Evolutionary conservation across 208 protist genomes (phyloP).

Genomic region (Acanthamoeba lenticulata): DNA sequence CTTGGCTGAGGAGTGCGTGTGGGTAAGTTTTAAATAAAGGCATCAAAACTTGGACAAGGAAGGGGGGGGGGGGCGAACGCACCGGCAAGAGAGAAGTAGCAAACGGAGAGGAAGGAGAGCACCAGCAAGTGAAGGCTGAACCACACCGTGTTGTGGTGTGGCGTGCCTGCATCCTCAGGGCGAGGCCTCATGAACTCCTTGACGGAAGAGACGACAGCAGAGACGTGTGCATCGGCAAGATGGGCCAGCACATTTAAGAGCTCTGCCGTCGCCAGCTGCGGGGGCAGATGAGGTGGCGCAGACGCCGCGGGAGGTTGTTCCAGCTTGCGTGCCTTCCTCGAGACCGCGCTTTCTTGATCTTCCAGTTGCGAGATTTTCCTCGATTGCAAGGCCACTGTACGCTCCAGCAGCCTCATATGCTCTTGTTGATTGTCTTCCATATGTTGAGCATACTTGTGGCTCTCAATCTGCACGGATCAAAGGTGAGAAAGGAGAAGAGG

Average conservation of each 20-base stretch:
- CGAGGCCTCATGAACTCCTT: background rate
- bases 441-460: background rate
- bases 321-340: too few species aligned
- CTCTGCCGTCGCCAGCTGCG: background rate
- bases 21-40: too few species aligned
- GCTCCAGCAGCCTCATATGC: background rate
- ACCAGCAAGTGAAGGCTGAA: background rate
- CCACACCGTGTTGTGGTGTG: background rate
- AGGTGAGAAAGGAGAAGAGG: background rate
- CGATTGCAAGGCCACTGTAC: conserved; percentile 10
- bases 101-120: background rate
- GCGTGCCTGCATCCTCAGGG: background rate
- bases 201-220: background rate
- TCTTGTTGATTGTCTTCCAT: conserved; percentile 26
- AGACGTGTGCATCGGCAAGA: background rate
- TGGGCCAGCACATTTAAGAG: background rate
- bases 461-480: background rate
- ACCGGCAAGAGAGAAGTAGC: conserved; percentile 9
- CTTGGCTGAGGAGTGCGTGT: background rate
- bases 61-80: background rate
- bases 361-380: background rate
- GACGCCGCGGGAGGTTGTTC: background rate
- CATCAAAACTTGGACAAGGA: background rate
- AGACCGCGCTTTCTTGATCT: too few species aligned
- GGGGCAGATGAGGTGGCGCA: background rate